These are phyloP conservation scores for Golubevia sp. DNA, from an alignment of 1,284 basidiomycete genomes.

Conservation along the genomic window DNA sequence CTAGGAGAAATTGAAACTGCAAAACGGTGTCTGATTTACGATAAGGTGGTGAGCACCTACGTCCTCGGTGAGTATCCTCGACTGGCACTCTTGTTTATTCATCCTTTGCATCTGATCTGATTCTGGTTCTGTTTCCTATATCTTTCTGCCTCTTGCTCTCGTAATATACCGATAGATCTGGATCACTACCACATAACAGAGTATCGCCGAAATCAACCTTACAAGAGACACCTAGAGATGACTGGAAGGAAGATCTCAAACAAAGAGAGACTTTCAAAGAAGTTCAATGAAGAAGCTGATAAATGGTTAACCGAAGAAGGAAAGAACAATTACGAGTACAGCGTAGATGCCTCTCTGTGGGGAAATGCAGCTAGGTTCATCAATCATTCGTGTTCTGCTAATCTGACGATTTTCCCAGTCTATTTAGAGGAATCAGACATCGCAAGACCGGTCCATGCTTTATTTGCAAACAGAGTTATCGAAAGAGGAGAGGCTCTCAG, in stretches of 20 bases:
- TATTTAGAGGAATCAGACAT: constrained; percentile 73
- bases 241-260: not conserved
- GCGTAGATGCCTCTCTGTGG: constrained; percentile 32
- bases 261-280: not conserved
- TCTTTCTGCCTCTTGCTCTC: too few species aligned
- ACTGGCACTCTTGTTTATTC: too few species aligned
- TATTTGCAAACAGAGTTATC: constrained; percentile 75
- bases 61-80: too few species aligned
- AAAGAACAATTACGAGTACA: constrained; percentile 68
- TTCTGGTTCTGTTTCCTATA: too few species aligned
- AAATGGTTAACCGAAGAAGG: constrained; percentile 14
- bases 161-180: too few species aligned
- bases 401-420: constrained; percentile 73
- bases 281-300: constrained; percentile 8
- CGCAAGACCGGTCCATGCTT: constrained; percentile 67
- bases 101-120: too few species aligned
- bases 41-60: constrained; percentile 78
- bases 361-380: constrained; percentile 44
- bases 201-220: constrained; percentile 40
- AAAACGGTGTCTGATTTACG: constrained; percentile 72
- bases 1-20: constrained; percentile 73
- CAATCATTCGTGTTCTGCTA: constrained; percentile 82
- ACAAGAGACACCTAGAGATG: constrained; percentile 15
- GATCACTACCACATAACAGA: constrained; percentile 73
- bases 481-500: constrained; percentile 75